A percentile compares a stretch with the other conserved stretches of the same genome.
Conservation (phyloP, 495 filamentous ascomycete genomes). For the Usnea hakonensis region DNA sequence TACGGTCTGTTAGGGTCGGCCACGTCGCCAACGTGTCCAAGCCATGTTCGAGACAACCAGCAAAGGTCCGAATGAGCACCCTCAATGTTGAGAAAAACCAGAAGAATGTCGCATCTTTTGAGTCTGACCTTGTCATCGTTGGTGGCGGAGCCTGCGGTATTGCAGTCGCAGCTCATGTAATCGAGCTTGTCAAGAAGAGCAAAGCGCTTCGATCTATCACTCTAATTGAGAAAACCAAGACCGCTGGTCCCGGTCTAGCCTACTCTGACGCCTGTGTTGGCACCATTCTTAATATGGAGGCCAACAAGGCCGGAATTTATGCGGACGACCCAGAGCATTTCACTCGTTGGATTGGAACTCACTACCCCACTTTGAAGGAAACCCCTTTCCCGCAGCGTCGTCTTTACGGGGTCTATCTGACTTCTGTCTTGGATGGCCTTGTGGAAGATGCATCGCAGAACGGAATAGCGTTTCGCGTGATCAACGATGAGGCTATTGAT, state of each 20-base stretch:
- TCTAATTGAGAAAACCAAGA: neutral
- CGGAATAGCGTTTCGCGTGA: neutral
- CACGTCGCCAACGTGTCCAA: too few relatives aligned
- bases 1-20: too few relatives aligned
- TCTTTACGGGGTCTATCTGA: neutral
- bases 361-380: neutral
- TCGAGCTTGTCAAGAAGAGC: neutral
- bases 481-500: neutral
- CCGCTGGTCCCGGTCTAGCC: neutral
- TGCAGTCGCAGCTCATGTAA: neutral
- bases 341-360: neutral
- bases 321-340: neutral
- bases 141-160: neutral
- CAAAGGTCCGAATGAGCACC: too few relatives aligned
- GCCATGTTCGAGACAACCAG: too few relatives aligned
- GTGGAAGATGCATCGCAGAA: neutral
- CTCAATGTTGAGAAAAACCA: too few relatives aligned
- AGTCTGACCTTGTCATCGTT: neutral
- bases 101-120: too few relatives aligned
- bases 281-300: neutral
- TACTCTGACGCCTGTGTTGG: neutral
- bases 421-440: neutral
- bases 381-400: neutral
- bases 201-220: neutral
- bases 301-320: neutral